Percentiles rank a stretch among this genome's conserved stretches.
phyloP scores from a whole-genome alignment of 2,329 filamentous ascomycete genomes.

The Akanthomyces muscarius region DNA sequence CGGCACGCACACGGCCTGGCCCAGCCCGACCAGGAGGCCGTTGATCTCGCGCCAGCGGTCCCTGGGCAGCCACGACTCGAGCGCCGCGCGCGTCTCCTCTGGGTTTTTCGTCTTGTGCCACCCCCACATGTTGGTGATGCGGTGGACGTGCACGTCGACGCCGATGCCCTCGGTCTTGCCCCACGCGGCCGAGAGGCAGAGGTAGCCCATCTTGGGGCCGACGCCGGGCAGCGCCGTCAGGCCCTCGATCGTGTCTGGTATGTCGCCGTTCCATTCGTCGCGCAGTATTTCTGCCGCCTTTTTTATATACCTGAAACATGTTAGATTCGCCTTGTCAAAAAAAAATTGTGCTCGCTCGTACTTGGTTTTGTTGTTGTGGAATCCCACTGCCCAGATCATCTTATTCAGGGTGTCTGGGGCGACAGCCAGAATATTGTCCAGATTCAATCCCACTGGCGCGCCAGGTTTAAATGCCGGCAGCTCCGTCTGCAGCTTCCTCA shows the following conservation, averaged over 20 bases:
- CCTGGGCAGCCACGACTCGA: slow-evolving; percentile 78
- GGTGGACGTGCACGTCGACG: slow-evolving; percentile 91
- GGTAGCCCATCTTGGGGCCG: slow-evolving; percentile 91
- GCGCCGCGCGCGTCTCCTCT: slow-evolving; percentile 71
- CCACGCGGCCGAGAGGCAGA: slow-evolving; percentile 75
- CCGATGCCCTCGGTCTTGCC: slow-evolving; percentile 69
- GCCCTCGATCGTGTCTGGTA: slow-evolving; percentile 72
- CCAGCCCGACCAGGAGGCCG: slow-evolving; percentile 79
- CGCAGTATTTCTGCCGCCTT: slow-evolving; percentile 67
- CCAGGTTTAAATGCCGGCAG: slow-evolving; percentile 52
- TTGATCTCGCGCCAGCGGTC: slow-evolving; percentile 94
- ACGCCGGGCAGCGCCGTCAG: slow-evolving; percentile 78
- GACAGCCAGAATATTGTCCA: slow-evolving; percentile 73
- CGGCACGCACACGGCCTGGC: slow-evolving; percentile 81
- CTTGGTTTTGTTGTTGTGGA: slow-evolving; percentile 92
- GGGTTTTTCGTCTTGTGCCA: slow-evolving; percentile 81
- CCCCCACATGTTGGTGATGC: slow-evolving; percentile 90
- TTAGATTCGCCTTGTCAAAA: background rate
- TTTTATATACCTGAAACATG: slow-evolving; percentile 56
- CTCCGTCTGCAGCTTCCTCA: slow-evolving; percentile 72
- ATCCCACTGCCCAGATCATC: slow-evolving; percentile 80
- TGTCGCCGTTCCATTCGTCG: slow-evolving; percentile 68
- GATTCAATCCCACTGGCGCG: slow-evolving; percentile 55
- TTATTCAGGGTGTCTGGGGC: slow-evolving; percentile 62
- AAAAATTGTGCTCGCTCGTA: slow-evolving; percentile 34